Evolutionary conservation across 768 basidiomycete species (phyloP), one percentile per base, ranked within the genome.

Genomic region (Phaeolepiota aurea): DNA sequence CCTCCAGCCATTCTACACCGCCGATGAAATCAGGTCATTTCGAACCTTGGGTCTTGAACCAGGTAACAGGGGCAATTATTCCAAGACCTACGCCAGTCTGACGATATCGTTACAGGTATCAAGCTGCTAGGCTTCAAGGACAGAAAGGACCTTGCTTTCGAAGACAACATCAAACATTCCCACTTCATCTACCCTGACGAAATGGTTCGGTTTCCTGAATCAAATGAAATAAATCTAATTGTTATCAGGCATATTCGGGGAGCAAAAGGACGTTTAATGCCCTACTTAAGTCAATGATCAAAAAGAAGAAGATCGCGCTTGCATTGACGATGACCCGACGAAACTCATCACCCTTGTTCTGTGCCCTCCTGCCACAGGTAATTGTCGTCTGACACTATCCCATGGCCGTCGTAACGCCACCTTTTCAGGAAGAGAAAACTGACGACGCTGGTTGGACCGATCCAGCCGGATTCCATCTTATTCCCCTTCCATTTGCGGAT

Each of bases 51-150:
- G 82, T 15, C 62, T 87, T 18, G 73, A 84, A 49, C 84, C 91
- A 45, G 76, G 68, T 12, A 7, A 22, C n/a, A n/a, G n/a, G n/a
- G n/a, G n/a, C n/a, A n/a, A 14, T 3, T 2, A 4, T 38, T 18
- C 31, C 9, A 15, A 23, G 21, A 19, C 30, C 15, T n/a, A 14
- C n/a, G 3, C 35, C 39, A 18, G n/a, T 18, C 28, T 23, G 34
- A 42, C 38, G 2, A 12, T 37, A 12, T 37, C 44, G 25, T 11
- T 41, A 20, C 11, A 88, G 90, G 82, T 9, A 76, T 99, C 54
- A 91, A 84, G 57, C 77, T 99, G 3, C 77, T 99, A 19, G 96
- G 96, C 3, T 98, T 97, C 68, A 91, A 92, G 55, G 69, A 82
- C 40, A 72, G 71, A 10, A 59, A 59, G 3, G 72, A 83, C 47